A percentile compares a stretch with the other conserved stretches of the same genome.
Evolutionary conservation across 306 rosid genomes (phyloP).

Genomic region (Boehmeria nivea): DNA sequence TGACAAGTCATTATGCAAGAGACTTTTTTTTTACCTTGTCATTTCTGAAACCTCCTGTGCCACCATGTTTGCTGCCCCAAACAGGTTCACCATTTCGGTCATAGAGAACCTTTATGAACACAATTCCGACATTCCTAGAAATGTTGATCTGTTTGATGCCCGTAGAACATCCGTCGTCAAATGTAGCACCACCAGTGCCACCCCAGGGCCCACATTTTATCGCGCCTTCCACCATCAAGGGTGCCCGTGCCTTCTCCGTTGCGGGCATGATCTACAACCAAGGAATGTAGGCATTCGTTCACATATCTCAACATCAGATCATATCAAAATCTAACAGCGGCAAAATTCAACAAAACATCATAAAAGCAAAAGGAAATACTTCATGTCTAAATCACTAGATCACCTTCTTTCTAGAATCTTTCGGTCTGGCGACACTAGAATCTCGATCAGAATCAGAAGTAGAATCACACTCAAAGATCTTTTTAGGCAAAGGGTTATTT

Average conservation of each 20-base stretch:
- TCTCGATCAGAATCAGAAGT: conserved; percentile 16
- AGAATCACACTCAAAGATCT: conserved; percentile 11
- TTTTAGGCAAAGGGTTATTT: conserved; percentile 22
- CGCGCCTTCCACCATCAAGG: conserved; percentile 44
- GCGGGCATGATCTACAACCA: conserved; percentile 19
- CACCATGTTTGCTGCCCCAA: conserved; percentile 75
- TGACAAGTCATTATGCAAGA: too few relatives aligned
- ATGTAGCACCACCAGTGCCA: conserved; percentile 55
- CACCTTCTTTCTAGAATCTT: conserved; percentile 36
- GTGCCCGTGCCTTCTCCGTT: conserved; percentile 27
- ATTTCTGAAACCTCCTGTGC: conserved; percentile 69
- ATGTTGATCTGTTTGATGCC: conserved; percentile 69
- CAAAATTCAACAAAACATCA: too few relatives aligned
- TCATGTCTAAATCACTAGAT: neutral
- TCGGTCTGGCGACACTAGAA: conserved; percentile 22
- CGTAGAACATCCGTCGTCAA: conserved; percentile 66
- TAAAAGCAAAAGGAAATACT: neutral
- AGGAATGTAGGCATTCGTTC: too few relatives aligned
- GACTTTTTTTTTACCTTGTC: conserved; percentile 52
- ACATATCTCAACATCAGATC: too few relatives aligned
- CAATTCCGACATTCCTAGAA: conserved; percentile 71
- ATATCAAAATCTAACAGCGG: too few relatives aligned
- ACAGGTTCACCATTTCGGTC: conserved; percentile 56
- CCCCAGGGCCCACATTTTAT: conserved; percentile 87
- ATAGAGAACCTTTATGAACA: conserved; percentile 60